Evolutionary conservation across 2,329 filamentous ascomycete genomes (phyloP).

Genomic region (Diaporthe amygdali): DNA sequence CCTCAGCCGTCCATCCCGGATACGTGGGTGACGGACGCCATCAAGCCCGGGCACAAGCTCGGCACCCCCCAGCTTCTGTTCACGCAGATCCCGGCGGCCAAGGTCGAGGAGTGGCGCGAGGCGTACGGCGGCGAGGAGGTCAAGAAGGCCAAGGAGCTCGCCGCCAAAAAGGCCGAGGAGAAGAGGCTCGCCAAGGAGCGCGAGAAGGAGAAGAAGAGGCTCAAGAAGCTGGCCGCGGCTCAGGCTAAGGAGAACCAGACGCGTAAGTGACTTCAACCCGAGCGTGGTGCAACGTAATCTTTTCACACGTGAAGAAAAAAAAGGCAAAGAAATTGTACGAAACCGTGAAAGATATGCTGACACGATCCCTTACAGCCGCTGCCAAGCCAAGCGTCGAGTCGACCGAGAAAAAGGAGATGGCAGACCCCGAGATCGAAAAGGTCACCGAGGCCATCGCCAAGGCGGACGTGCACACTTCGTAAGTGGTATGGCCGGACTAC

Average conservation of each 20-base stretch:
- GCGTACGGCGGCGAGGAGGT: conserved; percentile 70
- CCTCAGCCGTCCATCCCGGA: conserved; percentile 66
- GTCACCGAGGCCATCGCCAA: conserved; percentile 32
- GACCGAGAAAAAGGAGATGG: conserved; percentile 31
- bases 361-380: background rate
- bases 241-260: conserved; percentile 8
- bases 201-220: conserved; percentile 55
- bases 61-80: conserved; percentile 82
- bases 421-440: conserved; percentile 31
- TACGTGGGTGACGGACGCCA: conserved; percentile 63
- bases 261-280: background rate
- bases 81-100: conserved; percentile 80
- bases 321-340: no score
- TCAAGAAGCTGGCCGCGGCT: conserved; percentile 42
- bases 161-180: conserved; percentile 53
- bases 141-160: conserved; percentile 72
- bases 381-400: conserved; percentile 29
- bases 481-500: background rate
- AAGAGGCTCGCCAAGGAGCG: conserved; percentile 57
- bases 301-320: background rate
- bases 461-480: conserved; percentile 33
- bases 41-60: conserved; percentile 79
- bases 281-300: no score
- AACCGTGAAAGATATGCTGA: background rate
- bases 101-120: conserved; percentile 82